Base-by-base conservation (phyloP, 176 grass and related monocot genomes). In the Rhynchospora tenuis region DNA sequence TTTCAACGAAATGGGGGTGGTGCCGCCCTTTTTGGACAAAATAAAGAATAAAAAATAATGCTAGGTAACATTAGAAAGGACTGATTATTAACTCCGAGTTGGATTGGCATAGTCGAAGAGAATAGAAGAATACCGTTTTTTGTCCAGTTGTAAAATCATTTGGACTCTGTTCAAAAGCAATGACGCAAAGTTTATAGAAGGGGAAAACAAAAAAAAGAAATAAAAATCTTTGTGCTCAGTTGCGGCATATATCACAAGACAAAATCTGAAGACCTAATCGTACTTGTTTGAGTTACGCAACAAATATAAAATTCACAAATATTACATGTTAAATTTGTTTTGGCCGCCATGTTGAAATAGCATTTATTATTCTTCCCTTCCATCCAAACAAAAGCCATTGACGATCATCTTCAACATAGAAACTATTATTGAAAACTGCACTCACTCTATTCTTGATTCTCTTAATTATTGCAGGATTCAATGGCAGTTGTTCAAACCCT, bases 331-430 rank as follows among this genome's bases (percentile, higher is more conserved):
- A 22, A 16, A 12, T 29, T 58, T 81, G 10, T n/a, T 71, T 74
- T 9, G 85, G 77, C 63, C 47, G 66, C 78, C 85, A 87, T 27
- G 51, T 59, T 9, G 78, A 87, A 47, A 87, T 14, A 6, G 64
- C 78, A 28, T 81, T 29, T 17, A 82, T 73, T 17, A 87, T 71
- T 29, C 74, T 82, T 48, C 77, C 85, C 78, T 87, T 87, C 78
- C 85, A 87, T n/a, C 85, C 85, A 14, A 81, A 54, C 13, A 87
- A 64, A 58, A 87, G 48, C 85, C 85, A 87, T 54, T 81, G 16
- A 73, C 31, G 67, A 59, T 87, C 85, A 68, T 87, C 77, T 81
- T 87, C 85, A 27, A 87, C 71, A 23, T 73, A 55, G 52, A 87
- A 87, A 46, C 72, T 78, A 28, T 82, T 87, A 64, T 87, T 79